These are phyloP conservation scores for Mercurialis annua DNA, from an alignment of 345 rosid species.

Conservation along the genomic window DNA sequence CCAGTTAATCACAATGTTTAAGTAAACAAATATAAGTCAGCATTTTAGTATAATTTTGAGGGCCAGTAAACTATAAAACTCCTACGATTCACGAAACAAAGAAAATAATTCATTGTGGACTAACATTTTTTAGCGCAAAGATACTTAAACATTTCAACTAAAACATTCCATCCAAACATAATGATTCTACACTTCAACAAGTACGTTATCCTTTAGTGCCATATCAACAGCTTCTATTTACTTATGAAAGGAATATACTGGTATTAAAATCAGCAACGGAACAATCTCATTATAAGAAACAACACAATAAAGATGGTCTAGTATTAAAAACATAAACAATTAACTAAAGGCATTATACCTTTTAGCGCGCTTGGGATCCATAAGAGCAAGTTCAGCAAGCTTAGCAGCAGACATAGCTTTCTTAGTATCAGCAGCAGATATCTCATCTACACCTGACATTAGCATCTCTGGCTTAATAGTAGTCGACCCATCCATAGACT, in stretches of 20 bases:
- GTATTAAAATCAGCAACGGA: not conserved
- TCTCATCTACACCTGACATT: slow-evolving; percentile 61
- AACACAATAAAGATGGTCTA: not conserved
- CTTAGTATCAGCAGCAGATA: slow-evolving; percentile 53
- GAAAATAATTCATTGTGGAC: not conserved
- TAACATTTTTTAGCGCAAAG: not conserved
- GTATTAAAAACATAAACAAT: not conserved
- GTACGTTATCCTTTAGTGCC: not conserved
- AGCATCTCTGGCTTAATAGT: slow-evolving; percentile 82
- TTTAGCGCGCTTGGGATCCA: slow-evolving; percentile 96
- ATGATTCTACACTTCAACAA: not conserved
- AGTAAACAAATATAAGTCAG: not conserved
- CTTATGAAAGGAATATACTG: not conserved
- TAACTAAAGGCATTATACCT: slow-evolving; percentile 41
- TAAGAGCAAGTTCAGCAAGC: slow-evolving; percentile 96
- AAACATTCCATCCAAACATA: not conserved
- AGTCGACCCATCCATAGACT: slow-evolving; percentile 83
- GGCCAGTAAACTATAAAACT: not conserved
- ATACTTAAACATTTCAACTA: not conserved
- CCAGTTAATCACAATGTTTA: not conserved
- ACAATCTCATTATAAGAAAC: not conserved
- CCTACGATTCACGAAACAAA: not conserved
- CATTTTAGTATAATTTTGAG: not conserved
- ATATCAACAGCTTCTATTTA: not conserved
- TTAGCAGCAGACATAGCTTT: slow-evolving; percentile 86